Conservation (phyloP, 2,329 filamentous ascomycete species). For the Talaromyces sp. region DNA sequence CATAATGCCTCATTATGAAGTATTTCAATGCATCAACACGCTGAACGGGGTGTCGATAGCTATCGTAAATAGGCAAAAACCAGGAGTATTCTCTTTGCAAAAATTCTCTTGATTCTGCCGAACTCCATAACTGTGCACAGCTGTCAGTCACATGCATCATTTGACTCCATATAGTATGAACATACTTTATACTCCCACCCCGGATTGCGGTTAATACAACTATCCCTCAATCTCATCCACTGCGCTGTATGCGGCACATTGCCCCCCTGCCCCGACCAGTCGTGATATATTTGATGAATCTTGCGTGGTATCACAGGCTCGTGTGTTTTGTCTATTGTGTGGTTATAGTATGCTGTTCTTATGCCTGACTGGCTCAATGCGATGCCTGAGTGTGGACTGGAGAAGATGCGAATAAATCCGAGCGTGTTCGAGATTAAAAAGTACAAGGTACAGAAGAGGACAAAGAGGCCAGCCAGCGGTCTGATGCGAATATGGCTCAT, state of each 20-base stretch:
- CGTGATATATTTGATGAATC: conserved; percentile 22
- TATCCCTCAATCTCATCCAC: conserved; percentile 18
- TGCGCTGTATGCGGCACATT: conserved; percentile 19
- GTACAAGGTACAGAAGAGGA: conserved; percentile 2
- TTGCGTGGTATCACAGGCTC: conserved; percentile 20
- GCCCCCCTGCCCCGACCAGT: conserved; percentile 14
- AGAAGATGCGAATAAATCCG: conserved; percentile 14
- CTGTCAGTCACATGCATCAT: not conserved
- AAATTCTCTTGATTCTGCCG: conserved; percentile 22
- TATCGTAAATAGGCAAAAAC: conserved; percentile 26
- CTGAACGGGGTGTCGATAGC: conserved; percentile 24
- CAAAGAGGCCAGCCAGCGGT: not conserved
- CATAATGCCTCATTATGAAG: conserved; percentile 26
- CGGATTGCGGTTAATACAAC: conserved; percentile 18
- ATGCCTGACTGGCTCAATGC: conserved; percentile 11
- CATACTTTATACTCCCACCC: conserved; percentile 20
- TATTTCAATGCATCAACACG: conserved; percentile 27
- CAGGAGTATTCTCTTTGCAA: conserved; percentile 23
- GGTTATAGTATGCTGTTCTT: conserved; percentile 9
- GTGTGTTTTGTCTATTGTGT: conserved; percentile 3
- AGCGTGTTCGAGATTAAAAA: not conserved
- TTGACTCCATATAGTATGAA: not conserved
- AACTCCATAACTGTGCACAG: conserved; percentile 24
- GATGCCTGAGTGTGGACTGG: conserved; percentile 13
- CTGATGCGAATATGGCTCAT: conserved; percentile 11